These are phyloP conservation scores for Hypsizygus marmoreus DNA, from an alignment of 768 basidiomycete genomes.

Conservation along the genomic window DNA sequence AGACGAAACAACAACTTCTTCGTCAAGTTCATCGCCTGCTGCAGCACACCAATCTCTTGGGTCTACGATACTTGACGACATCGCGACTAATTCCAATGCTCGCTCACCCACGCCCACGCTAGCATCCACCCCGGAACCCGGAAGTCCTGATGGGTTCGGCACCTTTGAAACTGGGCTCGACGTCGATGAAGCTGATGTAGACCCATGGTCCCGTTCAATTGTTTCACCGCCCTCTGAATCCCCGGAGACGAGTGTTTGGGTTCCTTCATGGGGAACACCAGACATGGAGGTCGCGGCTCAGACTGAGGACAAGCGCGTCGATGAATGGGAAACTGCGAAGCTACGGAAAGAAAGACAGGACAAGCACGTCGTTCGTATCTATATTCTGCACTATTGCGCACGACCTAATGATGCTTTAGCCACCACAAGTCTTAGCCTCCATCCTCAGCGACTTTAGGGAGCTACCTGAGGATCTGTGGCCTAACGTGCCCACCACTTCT, in stretches of 20 bases:
- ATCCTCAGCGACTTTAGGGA: conserved; percentile 58
- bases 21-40: not conserved
- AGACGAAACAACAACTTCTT: conserved; percentile 11
- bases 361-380: conserved; percentile 60
- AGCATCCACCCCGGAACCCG: conserved; percentile 21
- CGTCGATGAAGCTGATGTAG: conserved; percentile 26
- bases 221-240: conserved; percentile 11
- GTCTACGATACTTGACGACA: not conserved
- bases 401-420: conserved; percentile 41
- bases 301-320: conserved; percentile 25
- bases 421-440: conserved; percentile 63
- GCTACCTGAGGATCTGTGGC: conserved; percentile 56
- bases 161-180: conserved; percentile 55
- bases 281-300: conserved; percentile 19
- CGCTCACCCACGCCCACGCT: conserved; percentile 14
- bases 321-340: conserved; percentile 72
- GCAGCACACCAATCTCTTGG: conserved; percentile 3
- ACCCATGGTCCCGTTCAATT: conserved; percentile 38
- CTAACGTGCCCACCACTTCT: conserved; percentile 33
- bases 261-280: conserved; percentile 39
- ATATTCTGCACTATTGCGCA: conserved; percentile 15
- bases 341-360: conserved; percentile 60
- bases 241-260: conserved; percentile 39
- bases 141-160: conserved; percentile 59
- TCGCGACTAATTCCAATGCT: not conserved